These are phyloP conservation scores for Nothopassalora personata DNA, from an alignment of 2,329 filamentous ascomycete genomes.

Conservation along the genomic window DNA sequence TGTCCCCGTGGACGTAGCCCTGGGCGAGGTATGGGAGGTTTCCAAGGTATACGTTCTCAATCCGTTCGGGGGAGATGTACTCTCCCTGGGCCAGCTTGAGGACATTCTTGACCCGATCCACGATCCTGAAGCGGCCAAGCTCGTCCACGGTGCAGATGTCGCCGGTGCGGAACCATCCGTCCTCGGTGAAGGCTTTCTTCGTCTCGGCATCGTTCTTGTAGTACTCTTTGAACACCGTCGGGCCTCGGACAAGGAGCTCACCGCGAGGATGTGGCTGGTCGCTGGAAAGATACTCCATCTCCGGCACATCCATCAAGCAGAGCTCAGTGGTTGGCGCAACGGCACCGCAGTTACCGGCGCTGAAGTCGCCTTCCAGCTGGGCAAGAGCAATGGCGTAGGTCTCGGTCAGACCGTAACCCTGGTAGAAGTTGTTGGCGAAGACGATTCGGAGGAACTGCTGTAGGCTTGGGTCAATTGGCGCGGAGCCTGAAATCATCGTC, in stretches of 20 bases:
- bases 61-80: slow-evolving; percentile 94
- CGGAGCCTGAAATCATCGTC: slow-evolving; percentile 79
- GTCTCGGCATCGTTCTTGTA: slow-evolving; percentile 89
- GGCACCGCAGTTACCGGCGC: slow-evolving; percentile 74
- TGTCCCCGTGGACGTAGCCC: slow-evolving; percentile 88
- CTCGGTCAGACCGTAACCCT: slow-evolving; percentile 93
- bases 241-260: slow-evolving; percentile 78
- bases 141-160: slow-evolving; percentile 85
- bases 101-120: slow-evolving; percentile 98
- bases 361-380: slow-evolving; percentile 67
- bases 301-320: slow-evolving; percentile 80
- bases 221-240: slow-evolving; percentile 78
- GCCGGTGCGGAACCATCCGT: slow-evolving; percentile 96
- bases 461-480: slow-evolving; percentile 80
- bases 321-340: slow-evolving; percentile 64
- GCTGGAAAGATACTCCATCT: slow-evolving; percentile 84
- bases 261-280: slow-evolving; percentile 88
- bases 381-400: slow-evolving; percentile 72
- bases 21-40: slow-evolving; percentile 71
- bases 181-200: slow-evolving; percentile 69
- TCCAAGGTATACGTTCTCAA: slow-evolving; percentile 89
- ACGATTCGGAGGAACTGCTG: slow-evolving; percentile 84
- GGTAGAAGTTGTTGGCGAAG: slow-evolving; percentile 70
- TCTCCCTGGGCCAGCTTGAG: slow-evolving; percentile 96
- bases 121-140: slow-evolving; percentile 80